These are phyloP conservation scores for Cytauxzoon felis DNA, from an alignment of 169 alveolate genomes.

Conservation along the genomic window DNA sequence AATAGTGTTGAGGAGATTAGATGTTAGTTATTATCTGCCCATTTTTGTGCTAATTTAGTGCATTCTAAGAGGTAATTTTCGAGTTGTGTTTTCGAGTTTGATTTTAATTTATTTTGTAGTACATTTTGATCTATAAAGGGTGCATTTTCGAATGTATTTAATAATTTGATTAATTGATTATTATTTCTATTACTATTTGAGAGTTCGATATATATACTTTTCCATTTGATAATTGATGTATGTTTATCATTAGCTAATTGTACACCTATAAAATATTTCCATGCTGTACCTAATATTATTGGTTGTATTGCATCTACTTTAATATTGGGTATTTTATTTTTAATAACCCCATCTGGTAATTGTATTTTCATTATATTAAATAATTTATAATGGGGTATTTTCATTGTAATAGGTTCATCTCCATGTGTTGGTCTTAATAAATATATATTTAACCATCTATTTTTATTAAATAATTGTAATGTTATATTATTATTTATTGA, in stretches of 20 bases:
- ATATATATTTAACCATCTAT: conserved; percentile 51
- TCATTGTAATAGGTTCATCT: conserved; percentile 64
- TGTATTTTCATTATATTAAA: conserved; percentile 20
- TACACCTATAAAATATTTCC: conserved; percentile 70
- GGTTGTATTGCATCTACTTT: conserved; percentile 74
- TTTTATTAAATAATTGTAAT: conserved; percentile 51
- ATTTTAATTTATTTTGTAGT: conserved; percentile 16
- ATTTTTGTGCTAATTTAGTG: conserved; percentile 63
- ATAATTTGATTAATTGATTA: conserved; percentile 52
- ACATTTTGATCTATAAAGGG: conserved; percentile 61
- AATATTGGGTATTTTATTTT: conserved; percentile 36
- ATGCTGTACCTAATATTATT: conserved; percentile 62
- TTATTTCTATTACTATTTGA: conserved; percentile 62
- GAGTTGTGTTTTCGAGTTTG: conserved; percentile 60
- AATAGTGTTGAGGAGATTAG: too few species aligned
- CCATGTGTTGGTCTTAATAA: conserved; percentile 70
- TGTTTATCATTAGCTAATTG: conserved; percentile 69
- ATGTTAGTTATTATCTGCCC: conserved; percentile 67
- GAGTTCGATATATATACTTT: conserved; percentile 60
- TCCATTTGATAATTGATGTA: conserved; percentile 68
- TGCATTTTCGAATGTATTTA: conserved; percentile 65
- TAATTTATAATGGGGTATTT: conserved; percentile 40
- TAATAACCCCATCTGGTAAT: conserved; percentile 49
- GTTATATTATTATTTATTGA: conserved; percentile 2
- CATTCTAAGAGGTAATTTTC: conserved; percentile 66